Evolutionary conservation across 257 asterid genomes (phyloP), one percentile per base, ranked within the genome.

Genomic region (Catharanthus roseus): DNA sequence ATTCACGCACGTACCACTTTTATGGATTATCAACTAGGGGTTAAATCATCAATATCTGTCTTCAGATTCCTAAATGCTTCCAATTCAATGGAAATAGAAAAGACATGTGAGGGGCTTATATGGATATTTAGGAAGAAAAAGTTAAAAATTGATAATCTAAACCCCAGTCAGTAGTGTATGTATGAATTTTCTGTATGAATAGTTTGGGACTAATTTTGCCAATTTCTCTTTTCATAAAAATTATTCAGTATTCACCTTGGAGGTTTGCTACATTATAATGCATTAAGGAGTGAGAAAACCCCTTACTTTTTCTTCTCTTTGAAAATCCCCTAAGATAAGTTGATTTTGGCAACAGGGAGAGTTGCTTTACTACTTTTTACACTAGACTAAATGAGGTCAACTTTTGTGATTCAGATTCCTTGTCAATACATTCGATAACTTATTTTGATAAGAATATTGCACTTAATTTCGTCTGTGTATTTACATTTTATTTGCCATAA

Each of bases 401-500:
- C 38, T 64, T 51, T 36, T 18, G 34, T 44, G n/a, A 51, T 72
- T 26, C 49, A 72, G 65, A 39, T 39, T 38, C 24, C 54, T 64
- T 11, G 44, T 38, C 53, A 12, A 36, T 47, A 13, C 45, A 72
- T 64, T 62, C 16, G 70, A 50, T 34, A 18, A 6, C 33, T 34
- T 62, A 60, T 34, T 33, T 62, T 18, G 15, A 3, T 34, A 4
- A 36, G 28, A 62, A 15, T 10, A 62, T 34, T 34, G 28, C 44
- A 1, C 8, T 31, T 31, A 16, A 31, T 60, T 2, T 60, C 65
- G 6, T 31, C 11, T 18, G 24, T 42, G 16, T 49, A 49, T 28
- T 28, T 31, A 33, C 51, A 6, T 62, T 31, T 36, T 39, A 72
- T 49, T n/a, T 63, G 29, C 65, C 55, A 38, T 65, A 12, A 18